phyloP scores from a whole-genome alignment of 441 rosid genomes.

The Raphanus hybrid region DNA sequence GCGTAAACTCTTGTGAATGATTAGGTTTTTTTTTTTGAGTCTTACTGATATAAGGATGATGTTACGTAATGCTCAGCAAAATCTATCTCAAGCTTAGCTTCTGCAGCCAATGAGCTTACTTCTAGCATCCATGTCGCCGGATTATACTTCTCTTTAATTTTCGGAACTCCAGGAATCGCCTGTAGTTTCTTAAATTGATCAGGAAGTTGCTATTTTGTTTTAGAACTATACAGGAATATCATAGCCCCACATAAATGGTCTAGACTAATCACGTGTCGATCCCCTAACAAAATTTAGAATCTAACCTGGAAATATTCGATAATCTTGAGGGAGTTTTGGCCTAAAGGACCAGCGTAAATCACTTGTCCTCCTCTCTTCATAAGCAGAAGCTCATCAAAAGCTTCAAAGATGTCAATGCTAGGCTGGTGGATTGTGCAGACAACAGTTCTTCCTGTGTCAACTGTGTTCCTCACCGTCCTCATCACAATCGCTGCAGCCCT shows the following conservation, averaged over 20 bases:
- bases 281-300: neutral
- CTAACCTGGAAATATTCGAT: conserved; percentile 73
- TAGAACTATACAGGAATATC: too few relatives aligned
- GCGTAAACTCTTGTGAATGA: conserved; percentile 5
- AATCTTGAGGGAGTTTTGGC: conserved; percentile 66
- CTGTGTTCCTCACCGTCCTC: conserved; percentile 82
- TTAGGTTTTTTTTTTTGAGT: neutral
- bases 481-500: conserved; percentile 85
- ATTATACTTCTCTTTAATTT: conserved; percentile 67
- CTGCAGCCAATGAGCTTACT: conserved; percentile 75
- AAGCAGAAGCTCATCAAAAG: conserved; percentile 69
- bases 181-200: conserved; percentile 32
- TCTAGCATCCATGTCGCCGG: conserved; percentile 90
- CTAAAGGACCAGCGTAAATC: conserved; percentile 72
- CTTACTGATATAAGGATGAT: conserved; percentile 62
- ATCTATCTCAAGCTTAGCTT: conserved; percentile 61
- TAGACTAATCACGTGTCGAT: too few relatives aligned
- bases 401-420: conserved; percentile 77
- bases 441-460: conserved; percentile 76
- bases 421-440: conserved; percentile 89
- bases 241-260: too few relatives aligned
- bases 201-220: neutral
- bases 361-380: conserved; percentile 88
- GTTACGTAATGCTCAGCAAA: conserved; percentile 65
- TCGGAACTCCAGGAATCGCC: conserved; percentile 66